Evolutionary conservation across 306 rosid genomes (phyloP).

Genomic region (cucumber (Cucumis sativus)): Cucumber_9930_V3 NC_026656.2:10202001-10202500

Average conservation of each 20-base stretch:
- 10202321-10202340: background rate
- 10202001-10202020: background rate
- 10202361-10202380: conserved; percentile 8
- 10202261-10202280: conserved; percentile 8
- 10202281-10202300: background rate
- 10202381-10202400: conserved; percentile 51
- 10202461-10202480: background rate
- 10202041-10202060: conserved; percentile 65
- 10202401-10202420: conserved; percentile 45
- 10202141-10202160: background rate
- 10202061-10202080: conserved; percentile 45
- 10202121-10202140: conserved; percentile 9
- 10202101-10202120: conserved; percentile 55
- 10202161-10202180: conserved; percentile 4
- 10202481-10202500: background rate
- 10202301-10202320: background rate
- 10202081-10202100: conserved; percentile 47
- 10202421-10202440: conserved; percentile 66
- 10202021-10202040: conserved; percentile 3
- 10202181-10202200: conserved; percentile 55
- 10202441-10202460: conserved; percentile 12
- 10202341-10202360: background rate
- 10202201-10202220: conserved; percentile 87
- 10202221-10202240: conserved; percentile 40
- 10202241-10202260: conserved; percentile 29